A percentile compares a stretch with the other conserved stretches of the same genome.
Evolutionary conservation across 2,329 filamentous ascomycete genomes (phyloP).

Genomic region (Colletotrichum eremochloae): DNA sequence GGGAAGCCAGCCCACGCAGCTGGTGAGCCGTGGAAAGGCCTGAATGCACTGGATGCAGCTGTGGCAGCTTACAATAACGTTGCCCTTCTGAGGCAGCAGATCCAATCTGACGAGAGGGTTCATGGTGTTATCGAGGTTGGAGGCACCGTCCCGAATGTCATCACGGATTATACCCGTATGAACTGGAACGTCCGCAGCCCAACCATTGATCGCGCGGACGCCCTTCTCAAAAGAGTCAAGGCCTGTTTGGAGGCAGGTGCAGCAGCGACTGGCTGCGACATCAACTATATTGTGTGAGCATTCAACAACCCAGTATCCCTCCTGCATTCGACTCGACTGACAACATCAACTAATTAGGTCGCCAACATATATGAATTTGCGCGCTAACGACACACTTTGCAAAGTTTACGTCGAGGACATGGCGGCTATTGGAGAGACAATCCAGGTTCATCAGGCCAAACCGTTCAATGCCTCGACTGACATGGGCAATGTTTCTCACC

Average conservation of each 20-base stretch:
- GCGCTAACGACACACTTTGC: slow-evolving; percentile 60
- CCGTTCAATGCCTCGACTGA: slow-evolving; percentile 59
- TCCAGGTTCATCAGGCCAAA: slow-evolving; percentile 53
- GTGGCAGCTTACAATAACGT: slow-evolving; percentile 53
- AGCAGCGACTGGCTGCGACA: slow-evolving; percentile 51
- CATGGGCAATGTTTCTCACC: slow-evolving; percentile 65
- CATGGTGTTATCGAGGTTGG: slow-evolving; percentile 54
- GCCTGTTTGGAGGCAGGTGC: slow-evolving; percentile 54
- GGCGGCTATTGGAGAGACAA: slow-evolving; percentile 53
- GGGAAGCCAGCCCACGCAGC: slow-evolving; percentile 54
- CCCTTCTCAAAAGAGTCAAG: slow-evolving; percentile 50
- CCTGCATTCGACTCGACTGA: not conserved
- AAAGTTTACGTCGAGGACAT: slow-evolving; percentile 59
- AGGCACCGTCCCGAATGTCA: slow-evolving; percentile 56
- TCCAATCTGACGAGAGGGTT: slow-evolving; percentile 53
- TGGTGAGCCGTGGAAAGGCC: slow-evolving; percentile 53
- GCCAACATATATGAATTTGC: slow-evolving; percentile 60
- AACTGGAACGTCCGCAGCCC: slow-evolving; percentile 56
- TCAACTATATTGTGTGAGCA: slow-evolving; percentile 53
- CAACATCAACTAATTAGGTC: slow-evolving; percentile 42
- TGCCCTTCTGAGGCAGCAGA: slow-evolving; percentile 55
- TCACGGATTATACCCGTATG: slow-evolving; percentile 55
- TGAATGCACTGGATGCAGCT: slow-evolving; percentile 56
- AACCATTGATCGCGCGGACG: slow-evolving; percentile 48
- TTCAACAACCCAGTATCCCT: too few relatives aligned